These are phyloP conservation scores for Trifolium fragiferum DNA, from an alignment of 306 rosid genomes.

Conservation along the genomic window DNA sequence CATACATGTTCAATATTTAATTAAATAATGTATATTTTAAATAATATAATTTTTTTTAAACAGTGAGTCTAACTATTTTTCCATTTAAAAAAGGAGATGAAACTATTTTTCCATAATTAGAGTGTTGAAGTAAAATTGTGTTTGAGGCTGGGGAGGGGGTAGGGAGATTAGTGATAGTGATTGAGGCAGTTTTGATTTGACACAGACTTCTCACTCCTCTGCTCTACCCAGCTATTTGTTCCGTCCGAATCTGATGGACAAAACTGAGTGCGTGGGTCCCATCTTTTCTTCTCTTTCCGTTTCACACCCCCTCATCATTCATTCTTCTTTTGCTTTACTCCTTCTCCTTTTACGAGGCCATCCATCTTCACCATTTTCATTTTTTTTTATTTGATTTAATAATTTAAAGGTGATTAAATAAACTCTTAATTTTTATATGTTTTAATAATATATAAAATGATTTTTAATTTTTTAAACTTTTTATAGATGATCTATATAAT, in stretches of 20 bases:
- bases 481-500: no score
- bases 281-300: not conserved
- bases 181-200: constrained; percentile 38
- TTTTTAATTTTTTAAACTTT: no score
- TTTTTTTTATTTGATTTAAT: no score
- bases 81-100: no score
- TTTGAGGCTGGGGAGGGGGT: not conserved
- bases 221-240: not conserved
- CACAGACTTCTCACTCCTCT: not conserved
- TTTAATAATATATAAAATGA: no score
- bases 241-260: constrained; percentile 15
- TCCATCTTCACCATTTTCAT: not conserved
- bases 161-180: not conserved
- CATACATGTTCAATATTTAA: no score
- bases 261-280: constrained; percentile 36
- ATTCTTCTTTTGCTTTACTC: not conserved
- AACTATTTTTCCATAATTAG: no score
- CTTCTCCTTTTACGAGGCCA: constrained; percentile 31
- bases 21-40: no score
- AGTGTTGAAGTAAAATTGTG: not conserved
- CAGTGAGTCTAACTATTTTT: no score
- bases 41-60: no score
- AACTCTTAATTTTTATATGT: no score
- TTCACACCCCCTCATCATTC: constrained; percentile 38
- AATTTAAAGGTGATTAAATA: no score